These are phyloP conservation scores for Lactarius pseudohatsudake DNA, from an alignment of 768 basidiomycete species.

Conservation along the genomic window DNA sequence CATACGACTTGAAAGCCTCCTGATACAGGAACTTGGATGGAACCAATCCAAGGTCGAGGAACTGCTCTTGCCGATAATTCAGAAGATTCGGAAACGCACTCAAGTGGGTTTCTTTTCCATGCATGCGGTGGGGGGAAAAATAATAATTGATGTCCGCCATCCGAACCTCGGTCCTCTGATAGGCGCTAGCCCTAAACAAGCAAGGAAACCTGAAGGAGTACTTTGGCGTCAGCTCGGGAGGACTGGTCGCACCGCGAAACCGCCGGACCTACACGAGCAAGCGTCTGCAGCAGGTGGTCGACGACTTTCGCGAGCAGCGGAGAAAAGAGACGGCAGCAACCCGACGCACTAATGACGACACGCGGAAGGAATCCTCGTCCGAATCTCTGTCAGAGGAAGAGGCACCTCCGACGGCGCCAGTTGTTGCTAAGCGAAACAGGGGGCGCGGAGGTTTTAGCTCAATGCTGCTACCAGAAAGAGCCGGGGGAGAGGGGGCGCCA, in stretches of 20 bases:
- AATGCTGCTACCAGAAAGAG: neutral
- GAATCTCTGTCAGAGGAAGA: constrained; percentile 1
- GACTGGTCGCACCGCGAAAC: constrained; percentile 72
- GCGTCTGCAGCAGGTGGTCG: constrained; percentile 83
- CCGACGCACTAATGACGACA: neutral
- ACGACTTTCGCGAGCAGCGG: constrained; percentile 64
- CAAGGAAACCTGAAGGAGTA: constrained; percentile 77
- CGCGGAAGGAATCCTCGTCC: neutral
- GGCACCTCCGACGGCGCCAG: neutral
- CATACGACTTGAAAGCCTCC: constrained; percentile 47
- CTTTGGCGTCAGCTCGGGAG: constrained; percentile 68
- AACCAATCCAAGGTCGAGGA: constrained; percentile 81
- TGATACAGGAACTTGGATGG: constrained; percentile 83
- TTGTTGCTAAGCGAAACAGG: constrained; percentile 4
- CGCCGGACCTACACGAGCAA: constrained; percentile 84
- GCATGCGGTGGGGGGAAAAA: neutral
- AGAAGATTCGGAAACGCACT: constrained; percentile 78
- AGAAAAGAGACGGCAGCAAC: constrained; percentile 31
- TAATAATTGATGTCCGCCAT: neutral
- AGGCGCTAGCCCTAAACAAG: constrained; percentile 66
- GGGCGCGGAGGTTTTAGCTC: constrained; percentile 4
- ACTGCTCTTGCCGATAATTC: constrained; percentile 87
- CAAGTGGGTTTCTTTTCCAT: constrained; percentile 50
- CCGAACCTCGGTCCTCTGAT: neutral
- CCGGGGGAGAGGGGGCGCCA: constrained; percentile 22